phyloP scores from a whole-genome alignment of 1,284 basidiomycete species.

The Tylopilus orsonianus region DNA sequence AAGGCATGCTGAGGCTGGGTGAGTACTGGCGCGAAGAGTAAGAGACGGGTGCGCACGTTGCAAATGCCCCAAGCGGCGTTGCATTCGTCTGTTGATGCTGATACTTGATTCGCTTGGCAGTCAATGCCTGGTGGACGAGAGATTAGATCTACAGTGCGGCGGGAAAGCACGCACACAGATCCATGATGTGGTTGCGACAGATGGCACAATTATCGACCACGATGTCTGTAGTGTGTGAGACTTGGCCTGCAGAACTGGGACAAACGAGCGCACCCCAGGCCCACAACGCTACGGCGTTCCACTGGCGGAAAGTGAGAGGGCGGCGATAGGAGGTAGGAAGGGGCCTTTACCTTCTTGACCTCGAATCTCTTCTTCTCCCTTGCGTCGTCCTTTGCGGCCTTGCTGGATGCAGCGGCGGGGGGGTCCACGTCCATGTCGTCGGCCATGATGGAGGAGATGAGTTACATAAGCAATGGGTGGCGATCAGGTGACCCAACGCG shows the following conservation, averaged over 20 bases:
- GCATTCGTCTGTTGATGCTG: slow-evolving; percentile 94
- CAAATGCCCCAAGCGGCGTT: slow-evolving; percentile 99
- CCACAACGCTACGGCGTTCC: slow-evolving; percentile 96
- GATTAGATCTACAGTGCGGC: slow-evolving; percentile 8
- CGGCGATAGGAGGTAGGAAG: slow-evolving; percentile 17
- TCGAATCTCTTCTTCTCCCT: slow-evolving; percentile 84
- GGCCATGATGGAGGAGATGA: slow-evolving; percentile 44
- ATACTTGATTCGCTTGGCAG: slow-evolving; percentile 98
- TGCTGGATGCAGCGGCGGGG: slow-evolving; percentile 41
- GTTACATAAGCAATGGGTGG: slow-evolving; percentile 22
- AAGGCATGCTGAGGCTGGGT: slow-evolving; percentile 82
- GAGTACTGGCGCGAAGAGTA: not conserved
- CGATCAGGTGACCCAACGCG: slow-evolving; percentile 34
- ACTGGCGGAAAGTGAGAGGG: slow-evolving; percentile 49
- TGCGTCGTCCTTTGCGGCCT: slow-evolving; percentile 47
- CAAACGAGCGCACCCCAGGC: slow-evolving; percentile 76
- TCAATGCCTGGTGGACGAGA: slow-evolving; percentile 78
- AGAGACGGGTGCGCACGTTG: slow-evolving; percentile 65
- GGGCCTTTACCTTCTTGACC: slow-evolving; percentile 86
- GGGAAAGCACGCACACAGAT: slow-evolving; percentile 71
- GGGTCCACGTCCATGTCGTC: slow-evolving; percentile 83
- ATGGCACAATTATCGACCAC: slow-evolving; percentile 97
- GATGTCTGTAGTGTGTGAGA: slow-evolving; percentile 61
- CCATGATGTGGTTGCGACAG: slow-evolving; percentile 98
- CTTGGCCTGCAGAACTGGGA: not conserved